phyloP scores from a whole-genome alignment of 805 yeast genomes.

The Ogataea salicorniae region DNA sequence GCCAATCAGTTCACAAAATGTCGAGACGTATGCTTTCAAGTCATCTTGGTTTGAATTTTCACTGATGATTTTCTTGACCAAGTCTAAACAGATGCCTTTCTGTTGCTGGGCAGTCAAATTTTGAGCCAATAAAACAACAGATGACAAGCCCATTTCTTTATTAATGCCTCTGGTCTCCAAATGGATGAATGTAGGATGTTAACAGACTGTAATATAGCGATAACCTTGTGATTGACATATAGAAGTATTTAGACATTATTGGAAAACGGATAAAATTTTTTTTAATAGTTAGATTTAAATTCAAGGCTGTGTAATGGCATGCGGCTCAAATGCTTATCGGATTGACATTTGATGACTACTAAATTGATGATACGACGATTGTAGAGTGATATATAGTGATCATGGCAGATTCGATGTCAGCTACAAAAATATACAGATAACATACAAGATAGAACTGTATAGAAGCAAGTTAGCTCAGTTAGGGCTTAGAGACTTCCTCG shows the following conservation, averaged over 20 bases:
- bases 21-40: conserved; percentile 5
- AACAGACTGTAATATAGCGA: not conserved
- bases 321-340: too few species aligned
- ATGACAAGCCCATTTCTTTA: conserved; percentile 4
- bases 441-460: too few species aligned
- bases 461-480: not conserved
- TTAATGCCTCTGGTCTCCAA: not conserved
- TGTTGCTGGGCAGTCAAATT: conserved; percentile 11
- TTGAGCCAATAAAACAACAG: conserved; percentile 11
- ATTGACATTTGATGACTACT: too few species aligned
- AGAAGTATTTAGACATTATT: not conserved
- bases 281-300: not conserved
- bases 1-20: conserved; percentile 18
- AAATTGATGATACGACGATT: too few species aligned
- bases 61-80: conserved; percentile 1
- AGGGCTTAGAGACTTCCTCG: conserved; percentile 12
- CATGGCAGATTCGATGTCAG: too few species aligned
- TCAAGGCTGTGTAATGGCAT: too few species aligned
- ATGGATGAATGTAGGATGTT: not conserved
- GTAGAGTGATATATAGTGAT: too few species aligned
- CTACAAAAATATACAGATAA: too few species aligned
- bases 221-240: too few species aligned
- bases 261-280: not conserved
- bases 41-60: not conserved
- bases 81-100: conserved; percentile 3